Conservation (phyloP, 768 basidiomycete genomes). For the Peribolospora baueri region DNA sequence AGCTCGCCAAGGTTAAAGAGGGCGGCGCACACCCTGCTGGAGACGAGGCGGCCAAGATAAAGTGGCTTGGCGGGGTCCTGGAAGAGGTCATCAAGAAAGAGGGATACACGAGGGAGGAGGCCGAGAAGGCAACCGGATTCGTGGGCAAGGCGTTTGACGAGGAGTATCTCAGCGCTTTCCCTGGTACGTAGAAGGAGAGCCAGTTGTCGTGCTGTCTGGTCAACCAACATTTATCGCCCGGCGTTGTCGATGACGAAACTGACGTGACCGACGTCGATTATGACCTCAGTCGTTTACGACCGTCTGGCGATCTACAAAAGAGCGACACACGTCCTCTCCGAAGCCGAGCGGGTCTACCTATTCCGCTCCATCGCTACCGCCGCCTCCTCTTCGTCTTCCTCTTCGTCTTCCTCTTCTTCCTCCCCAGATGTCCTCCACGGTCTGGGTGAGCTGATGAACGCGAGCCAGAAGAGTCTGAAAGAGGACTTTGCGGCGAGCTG, state of each 20-base stretch:
- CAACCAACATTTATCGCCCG: too few relatives aligned
- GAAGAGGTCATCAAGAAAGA: slow-evolving; percentile 22
- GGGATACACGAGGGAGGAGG: slow-evolving; percentile 21
- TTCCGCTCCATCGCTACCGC: background rate
- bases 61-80: slow-evolving; percentile 26
- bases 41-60: slow-evolving; percentile 32
- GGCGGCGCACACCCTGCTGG: slow-evolving; percentile 37
- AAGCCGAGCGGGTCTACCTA: background rate
- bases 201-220: too few relatives aligned
- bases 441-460: slow-evolving; percentile 53
- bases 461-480: slow-evolving; percentile 46
- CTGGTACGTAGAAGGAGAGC: too few relatives aligned
- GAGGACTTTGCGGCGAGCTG: slow-evolving; percentile 54
- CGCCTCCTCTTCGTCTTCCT: background rate
- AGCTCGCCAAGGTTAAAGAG: slow-evolving; percentile 20
- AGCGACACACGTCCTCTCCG: slow-evolving; percentile 38
- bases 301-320: slow-evolving; percentile 59
- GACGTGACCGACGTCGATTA: too few relatives aligned
- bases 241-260: too few relatives aligned
- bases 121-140: slow-evolving; percentile 16
- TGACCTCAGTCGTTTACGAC: too few relatives aligned
- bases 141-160: slow-evolving; percentile 30
- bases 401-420: background rate
- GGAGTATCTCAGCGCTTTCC: slow-evolving; percentile 1
- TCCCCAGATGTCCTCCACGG: slow-evolving; percentile 8